Evolutionary conservation across 768 basidiomycete genomes (phyloP), one percentile per base, ranked within the genome.

Genomic region (Gymnopilus dilepis): DNA sequence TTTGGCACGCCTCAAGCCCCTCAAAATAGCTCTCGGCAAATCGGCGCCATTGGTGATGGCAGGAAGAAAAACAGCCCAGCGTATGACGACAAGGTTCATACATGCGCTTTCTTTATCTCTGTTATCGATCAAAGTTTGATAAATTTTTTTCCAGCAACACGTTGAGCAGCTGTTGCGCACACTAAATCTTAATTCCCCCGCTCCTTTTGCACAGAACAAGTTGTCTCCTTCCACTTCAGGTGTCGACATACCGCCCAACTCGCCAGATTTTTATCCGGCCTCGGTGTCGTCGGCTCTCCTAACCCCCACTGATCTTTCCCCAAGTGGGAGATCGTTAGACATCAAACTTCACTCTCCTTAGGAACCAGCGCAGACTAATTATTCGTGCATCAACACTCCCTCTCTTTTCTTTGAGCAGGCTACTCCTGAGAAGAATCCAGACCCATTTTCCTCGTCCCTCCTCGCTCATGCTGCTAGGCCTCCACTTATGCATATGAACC

Each of bases 21-120:
- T 31, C 63, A 66, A 50, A 64, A 63, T 22, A 40, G 58, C 13
- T 66, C 69, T 30, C 80, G 79, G 63, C 84, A 84, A 65, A 79
- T 92, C 52, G 90, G 91, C 5, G 89, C 90, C 69, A 87, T 93
- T 70, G 92, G 91, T 47, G 92, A 94, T 67, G 91, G 91, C 15
- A 84, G 90, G 66, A 90, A 87, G 74, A 87, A 82, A 72, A 78
- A 75, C 54, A 82, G 77, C 50, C 83, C 87, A 28, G 84, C 82
- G 47, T 82, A 82, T 47, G 86, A 84, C 40, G 82, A 87, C 65
- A 80, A 74, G 45, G 86, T 87, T 69, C 45, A 60, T n/a, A 59
- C 66, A 66, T 60, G 60, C 47, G 28, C 26, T 48, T 41, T 58
- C 41, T 34, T 38, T 47, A 64, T 63, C 60, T 61, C 38, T 43